Base-by-base conservation (phyloP, 1,284 basidiomycete genomes). In the Leccinum insolens region DNA sequence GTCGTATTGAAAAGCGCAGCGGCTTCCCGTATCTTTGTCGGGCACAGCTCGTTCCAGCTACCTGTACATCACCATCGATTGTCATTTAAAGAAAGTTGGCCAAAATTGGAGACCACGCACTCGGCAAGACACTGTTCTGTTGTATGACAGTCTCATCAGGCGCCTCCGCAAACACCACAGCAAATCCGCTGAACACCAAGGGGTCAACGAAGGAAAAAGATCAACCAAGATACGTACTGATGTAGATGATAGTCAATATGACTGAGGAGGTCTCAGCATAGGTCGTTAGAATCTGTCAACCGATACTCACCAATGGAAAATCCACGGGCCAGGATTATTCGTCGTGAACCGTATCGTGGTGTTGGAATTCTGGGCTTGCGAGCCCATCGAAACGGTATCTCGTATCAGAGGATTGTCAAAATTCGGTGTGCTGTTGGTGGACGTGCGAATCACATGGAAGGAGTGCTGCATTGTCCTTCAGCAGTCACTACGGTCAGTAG, bases 371-470 rank as follows among this genome's bases (percentile, higher is more conserved):
- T 73, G 60, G 6, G 64, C 77, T 60, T 75, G 41, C 22, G 70
- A 75, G 28, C 80, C 80, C 68, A 76, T 76, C 22, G 74, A 79
- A 62, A 75, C 74, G 3, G 72, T 77, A 66, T 80, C 76, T 12
- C 78, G 70, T 67, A 67, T 70, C 34, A 78, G 62, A n/a, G 79
- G 80, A 58, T 81, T 69, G 58, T 73, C 58, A 46, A 77, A 80
- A 63, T 80, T 81, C 11, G 75, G 70, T 0, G 70, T 71, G n/a
- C 66, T 70, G 22, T 68, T 75, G 12, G 75, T 71, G 17, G 76
- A 61, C 8, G 71, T 68, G 20, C 74, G 73, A 62, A 80, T 72
- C 39, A 81, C 78, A 63, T 80, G 79, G 67, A 84, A 83, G 66
- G 79, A 79, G 69, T 86, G 82, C 79, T 79, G 65, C 8, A 55